Percentiles rank a stretch among this genome's conserved stretches.
Conservation (phyloP, 1,284 basidiomycete species). For the Puccinia hordei region DNA sequence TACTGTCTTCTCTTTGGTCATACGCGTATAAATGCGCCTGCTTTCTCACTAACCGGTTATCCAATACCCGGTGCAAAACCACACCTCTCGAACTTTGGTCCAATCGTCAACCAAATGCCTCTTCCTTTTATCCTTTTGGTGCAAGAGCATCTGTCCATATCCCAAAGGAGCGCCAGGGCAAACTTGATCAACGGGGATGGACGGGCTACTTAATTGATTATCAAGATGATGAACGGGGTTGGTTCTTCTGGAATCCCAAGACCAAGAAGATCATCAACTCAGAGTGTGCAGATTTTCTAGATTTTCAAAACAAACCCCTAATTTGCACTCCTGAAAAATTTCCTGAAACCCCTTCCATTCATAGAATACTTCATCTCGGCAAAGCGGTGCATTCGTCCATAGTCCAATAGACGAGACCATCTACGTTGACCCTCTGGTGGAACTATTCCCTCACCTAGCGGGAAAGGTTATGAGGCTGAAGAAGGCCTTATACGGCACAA, state of each 20-base stretch:
- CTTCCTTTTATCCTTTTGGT: conserved; percentile 1
- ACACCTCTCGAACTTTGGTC: not conserved
- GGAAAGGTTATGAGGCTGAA: not conserved
- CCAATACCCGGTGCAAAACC: not conserved
- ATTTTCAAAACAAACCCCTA: not conserved
- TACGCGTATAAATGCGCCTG: conserved; percentile 11
- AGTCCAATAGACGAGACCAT: conserved; percentile 1
- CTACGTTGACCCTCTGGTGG: not conserved
- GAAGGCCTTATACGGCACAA: too few relatives aligned
- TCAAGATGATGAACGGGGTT: conserved; percentile 9
- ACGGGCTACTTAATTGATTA: not conserved
- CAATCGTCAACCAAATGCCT: not conserved
- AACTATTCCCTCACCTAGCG: not conserved
- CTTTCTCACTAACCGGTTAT: conserved; percentile 1
- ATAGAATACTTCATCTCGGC: not conserved
- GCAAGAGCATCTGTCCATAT: conserved; percentile 1
- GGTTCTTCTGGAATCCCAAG: not conserved
- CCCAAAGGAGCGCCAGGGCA: conserved; percentile 7
- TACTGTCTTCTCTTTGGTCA: not conserved
- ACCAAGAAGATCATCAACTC: not conserved
- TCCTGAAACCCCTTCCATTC: not conserved
- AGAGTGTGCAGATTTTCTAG: conserved; percentile 6
- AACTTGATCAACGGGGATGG: not conserved
- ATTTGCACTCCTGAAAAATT: not conserved
- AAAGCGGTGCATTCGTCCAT: not conserved